phyloP scores from a whole-genome alignment of 805 yeast species.

The Monosporozyma unispora region DNA sequence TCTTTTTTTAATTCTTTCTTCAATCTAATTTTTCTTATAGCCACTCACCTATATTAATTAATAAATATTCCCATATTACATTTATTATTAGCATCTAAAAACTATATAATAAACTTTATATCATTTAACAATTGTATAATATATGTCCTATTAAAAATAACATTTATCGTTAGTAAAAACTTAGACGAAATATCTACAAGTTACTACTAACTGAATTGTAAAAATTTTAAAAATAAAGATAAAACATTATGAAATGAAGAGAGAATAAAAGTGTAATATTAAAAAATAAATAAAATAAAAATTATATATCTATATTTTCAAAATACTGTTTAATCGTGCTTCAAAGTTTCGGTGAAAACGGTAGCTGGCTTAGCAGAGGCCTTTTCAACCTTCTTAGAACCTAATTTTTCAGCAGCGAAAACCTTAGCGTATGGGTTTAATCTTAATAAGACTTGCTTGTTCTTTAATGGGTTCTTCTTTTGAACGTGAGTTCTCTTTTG shows the following conservation, averaged over 20 bases:
- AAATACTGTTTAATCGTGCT: conserved; percentile 40
- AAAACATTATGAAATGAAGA: background rate
- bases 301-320: conserved; percentile 7
- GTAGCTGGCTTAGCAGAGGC: conserved; percentile 62
- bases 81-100: background rate
- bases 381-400: conserved; percentile 68
- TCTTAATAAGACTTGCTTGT: conserved; percentile 96
- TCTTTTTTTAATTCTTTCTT: background rate
- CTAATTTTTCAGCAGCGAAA: conserved; percentile 83
- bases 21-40: too few relatives aligned
- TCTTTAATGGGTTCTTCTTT: conserved; percentile 99
- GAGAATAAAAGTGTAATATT: background rate
- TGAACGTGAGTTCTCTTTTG: conserved; percentile 91
- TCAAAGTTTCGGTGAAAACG: conserved; percentile 58
- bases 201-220: background rate
- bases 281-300: conserved; percentile 1
- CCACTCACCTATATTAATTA: background rate
- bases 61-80: background rate
- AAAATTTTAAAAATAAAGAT: too few relatives aligned
- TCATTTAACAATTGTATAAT: background rate
- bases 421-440: conserved; percentile 99
- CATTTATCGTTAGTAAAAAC: background rate
- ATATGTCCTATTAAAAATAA: background rate
- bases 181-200: background rate
- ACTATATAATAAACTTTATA: background rate